Conservation (phyloP, 164 flowering plant genomes). For the Sedum album region DNA sequence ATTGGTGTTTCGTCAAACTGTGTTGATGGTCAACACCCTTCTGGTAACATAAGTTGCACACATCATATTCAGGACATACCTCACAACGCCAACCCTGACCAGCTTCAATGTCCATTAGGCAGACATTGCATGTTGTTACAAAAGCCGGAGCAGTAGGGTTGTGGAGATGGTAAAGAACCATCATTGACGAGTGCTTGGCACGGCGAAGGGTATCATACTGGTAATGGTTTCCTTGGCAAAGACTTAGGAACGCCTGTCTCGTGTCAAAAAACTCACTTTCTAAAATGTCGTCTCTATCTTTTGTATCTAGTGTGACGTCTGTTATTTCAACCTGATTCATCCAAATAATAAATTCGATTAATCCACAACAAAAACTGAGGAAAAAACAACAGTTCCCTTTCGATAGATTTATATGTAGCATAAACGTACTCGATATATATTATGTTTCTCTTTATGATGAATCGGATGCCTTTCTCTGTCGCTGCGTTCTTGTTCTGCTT, state of each 20-base stretch:
- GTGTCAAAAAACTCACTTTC: slow-evolving; percentile 99
- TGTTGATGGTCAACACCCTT: slow-evolving; percentile 89
- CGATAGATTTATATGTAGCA: background rate
- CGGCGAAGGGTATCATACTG: slow-evolving; percentile 98
- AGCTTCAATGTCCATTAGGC: slow-evolving; percentile 82
- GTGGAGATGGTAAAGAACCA: slow-evolving; percentile 98
- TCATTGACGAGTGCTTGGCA: slow-evolving; percentile 99
- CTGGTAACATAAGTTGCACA: slow-evolving; percentile 78
- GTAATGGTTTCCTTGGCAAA: slow-evolving; percentile 98
- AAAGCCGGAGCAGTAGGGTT: slow-evolving; percentile 99
- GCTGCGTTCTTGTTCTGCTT: slow-evolving; percentile 65
- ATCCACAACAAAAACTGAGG: background rate
- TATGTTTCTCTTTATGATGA: slow-evolving; percentile 67
- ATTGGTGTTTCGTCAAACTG: slow-evolving; percentile 80
- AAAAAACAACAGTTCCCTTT: background rate
- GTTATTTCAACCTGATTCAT: slow-evolving; percentile 58
- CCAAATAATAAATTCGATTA: background rate
- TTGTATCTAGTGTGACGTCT: slow-evolving; percentile 78
- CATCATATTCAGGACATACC: slow-evolving; percentile 93
- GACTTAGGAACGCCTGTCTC: slow-evolving; percentile 94
- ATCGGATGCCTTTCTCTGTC: slow-evolving; percentile 89
- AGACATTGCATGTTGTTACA: slow-evolving; percentile 79
- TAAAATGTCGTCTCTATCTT: slow-evolving; percentile 91
- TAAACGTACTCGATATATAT: slow-evolving; percentile 53
- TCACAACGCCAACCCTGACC: slow-evolving; percentile 99